Percentiles rank a stretch among this genome's conserved stretches.
Evolutionary conservation across 2,329 filamentous ascomycete species (phyloP).

Genomic region (Aspergillus fumigatiaffinis): DNA sequence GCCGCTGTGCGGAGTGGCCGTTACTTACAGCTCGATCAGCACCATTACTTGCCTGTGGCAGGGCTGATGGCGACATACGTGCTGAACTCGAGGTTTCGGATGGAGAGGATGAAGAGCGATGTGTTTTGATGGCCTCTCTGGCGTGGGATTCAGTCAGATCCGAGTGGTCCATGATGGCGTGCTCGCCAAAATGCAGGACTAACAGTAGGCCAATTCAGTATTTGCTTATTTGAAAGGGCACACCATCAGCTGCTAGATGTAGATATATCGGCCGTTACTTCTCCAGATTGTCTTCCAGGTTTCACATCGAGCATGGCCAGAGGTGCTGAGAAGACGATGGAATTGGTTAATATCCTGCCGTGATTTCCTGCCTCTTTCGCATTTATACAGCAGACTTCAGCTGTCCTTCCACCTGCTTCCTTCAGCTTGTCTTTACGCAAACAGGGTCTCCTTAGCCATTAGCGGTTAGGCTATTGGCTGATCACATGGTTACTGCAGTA

Average conservation of each 20-base stretch:
- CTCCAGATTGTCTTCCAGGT: background rate
- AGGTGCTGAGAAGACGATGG: background rate
- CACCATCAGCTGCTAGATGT: background rate
- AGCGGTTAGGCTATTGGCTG: background rate
- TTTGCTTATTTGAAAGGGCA: background rate
- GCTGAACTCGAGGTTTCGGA: constrained; percentile 11
- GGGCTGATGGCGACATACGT: constrained; percentile 21
- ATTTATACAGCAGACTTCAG: background rate
- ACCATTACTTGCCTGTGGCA: constrained; percentile 21
- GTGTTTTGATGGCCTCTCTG: constrained; percentile 17
- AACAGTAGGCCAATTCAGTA: background rate
- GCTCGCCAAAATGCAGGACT: constrained; percentile 17
- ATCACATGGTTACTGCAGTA: constrained; percentile 8
- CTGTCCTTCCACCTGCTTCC: background rate
- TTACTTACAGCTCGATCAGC: constrained; percentile 31
- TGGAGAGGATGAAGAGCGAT: constrained; percentile 19
- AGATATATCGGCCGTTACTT: background rate
- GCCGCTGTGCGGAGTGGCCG: constrained; percentile 18
- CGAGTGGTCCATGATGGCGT: constrained; percentile 34
- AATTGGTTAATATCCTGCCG: background rate
- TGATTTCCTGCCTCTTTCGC: background rate
- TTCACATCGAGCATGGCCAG: background rate
- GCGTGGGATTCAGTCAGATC: constrained; percentile 23
- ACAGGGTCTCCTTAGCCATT: constrained; percentile 5
- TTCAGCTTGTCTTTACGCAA: constrained; percentile 5